Base-by-base conservation (phyloP, 108 stramenopile species). In the Cyclotella cryptica region DNA sequence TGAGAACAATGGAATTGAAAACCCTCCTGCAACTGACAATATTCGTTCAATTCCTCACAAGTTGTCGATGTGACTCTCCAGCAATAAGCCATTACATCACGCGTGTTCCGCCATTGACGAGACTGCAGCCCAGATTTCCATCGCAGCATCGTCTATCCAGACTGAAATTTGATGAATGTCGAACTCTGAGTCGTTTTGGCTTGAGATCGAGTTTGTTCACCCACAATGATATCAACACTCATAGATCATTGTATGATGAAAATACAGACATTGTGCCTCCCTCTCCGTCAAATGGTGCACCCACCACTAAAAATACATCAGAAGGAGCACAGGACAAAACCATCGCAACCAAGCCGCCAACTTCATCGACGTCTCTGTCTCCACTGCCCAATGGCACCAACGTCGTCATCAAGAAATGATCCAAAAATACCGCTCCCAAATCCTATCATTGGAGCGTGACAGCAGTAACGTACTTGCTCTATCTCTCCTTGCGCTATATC, bases 341-440 rank as follows among this genome's bases (percentile, higher is more conserved):
- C 12, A 54, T 7, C 14, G 6, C 14, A 19, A 54, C n/a, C 7
- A 13, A 19, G 19, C 7, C 12, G 7, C 53, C 7, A 54, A n/a
- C n/a, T 19, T 7, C 14, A 28, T 10, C 26, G 11, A 60, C 9
- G 5, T 30, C 79, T 15, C 69, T 74, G 27, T 77, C 86, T 18
- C 59, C 77, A 21, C 91, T 10, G 87, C 91, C 12, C 71, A 82
- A 69, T 92, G 92, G 92, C 92, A 92, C 80, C 80, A 77, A 60
- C 17, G 83, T 49, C 81, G 92, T n/a, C 83, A 89, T 41, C 74
- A 74, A n/a, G 43, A 74, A 65, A 92, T 92, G 88, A 65, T 92
- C 51, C 40, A 82, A 29, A 85, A 88, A 52, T 92, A 92, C 60
- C 79, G 87, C 3, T 51, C 78, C 13, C 42, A 85, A 72, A 88